Percentiles rank a stretch among this genome's conserved stretches.
Conservation (phyloP, 2,329 filamentous ascomycete genomes). For the Cadophora sp. region DNA sequence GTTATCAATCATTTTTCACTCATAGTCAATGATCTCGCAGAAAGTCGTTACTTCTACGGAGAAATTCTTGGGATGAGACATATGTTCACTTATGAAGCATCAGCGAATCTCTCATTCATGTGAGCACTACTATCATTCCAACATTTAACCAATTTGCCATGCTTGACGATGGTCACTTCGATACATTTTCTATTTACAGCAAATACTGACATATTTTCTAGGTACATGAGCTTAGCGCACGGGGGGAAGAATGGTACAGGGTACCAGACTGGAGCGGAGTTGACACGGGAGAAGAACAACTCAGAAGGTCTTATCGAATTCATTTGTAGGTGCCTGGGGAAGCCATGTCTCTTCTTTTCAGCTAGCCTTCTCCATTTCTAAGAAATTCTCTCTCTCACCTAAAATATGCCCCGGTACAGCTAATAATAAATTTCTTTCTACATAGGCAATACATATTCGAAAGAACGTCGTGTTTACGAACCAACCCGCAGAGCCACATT, state of each 20-base stretch:
- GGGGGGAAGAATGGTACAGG: not conserved
- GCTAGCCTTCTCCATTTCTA: not conserved
- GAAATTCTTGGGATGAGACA: constrained; percentile 1
- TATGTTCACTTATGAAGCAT: not conserved
- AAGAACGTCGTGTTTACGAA: not conserved
- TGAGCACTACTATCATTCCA: not conserved
- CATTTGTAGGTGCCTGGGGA: not conserved
- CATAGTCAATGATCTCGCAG: not conserved
- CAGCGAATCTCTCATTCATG: not conserved
- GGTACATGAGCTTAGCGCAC: not conserved
- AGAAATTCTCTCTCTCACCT: not conserved
- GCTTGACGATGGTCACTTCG: not conserved
- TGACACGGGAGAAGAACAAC: not conserved
- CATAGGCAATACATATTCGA: not conserved
- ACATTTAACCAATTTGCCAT: no score
- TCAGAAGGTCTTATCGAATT: not conserved
- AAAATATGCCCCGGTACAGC: not conserved
- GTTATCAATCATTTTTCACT: not conserved
- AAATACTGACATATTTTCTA: not conserved
- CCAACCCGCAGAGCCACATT: not conserved
- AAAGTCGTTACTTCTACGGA: not conserved
- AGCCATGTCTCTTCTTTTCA: not conserved
- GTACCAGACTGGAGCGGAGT: not conserved
- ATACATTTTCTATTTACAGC: not conserved
- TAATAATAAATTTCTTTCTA: not conserved